Evolutionary conservation across 2,329 filamentous ascomycete species (phyloP).

Genomic region (Fusarium sp.): DNA sequence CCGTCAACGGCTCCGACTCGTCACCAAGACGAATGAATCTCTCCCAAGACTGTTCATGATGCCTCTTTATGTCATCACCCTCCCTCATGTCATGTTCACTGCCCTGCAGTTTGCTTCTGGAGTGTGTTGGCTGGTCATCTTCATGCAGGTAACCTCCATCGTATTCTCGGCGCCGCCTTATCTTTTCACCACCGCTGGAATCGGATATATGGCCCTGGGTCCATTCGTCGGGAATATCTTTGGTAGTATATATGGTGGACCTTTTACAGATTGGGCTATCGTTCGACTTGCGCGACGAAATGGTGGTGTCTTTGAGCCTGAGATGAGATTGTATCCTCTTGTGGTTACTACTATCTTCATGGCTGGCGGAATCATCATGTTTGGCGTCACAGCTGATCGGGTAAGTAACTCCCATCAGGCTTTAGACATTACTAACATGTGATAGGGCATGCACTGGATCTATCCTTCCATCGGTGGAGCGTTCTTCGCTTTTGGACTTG

Average conservation of each 20-base stretch:
- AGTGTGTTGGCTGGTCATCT: slow-evolving; percentile 42
- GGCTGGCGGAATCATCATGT: slow-evolving; percentile 56
- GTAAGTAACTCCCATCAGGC: slow-evolving; percentile 38
- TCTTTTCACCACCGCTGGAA: slow-evolving; percentile 43
- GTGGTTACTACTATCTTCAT: slow-evolving; percentile 50
- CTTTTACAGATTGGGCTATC: slow-evolving; percentile 55
- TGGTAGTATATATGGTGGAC: slow-evolving; percentile 56
- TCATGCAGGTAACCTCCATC: slow-evolving; percentile 50
- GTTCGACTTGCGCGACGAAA: slow-evolving; percentile 55
- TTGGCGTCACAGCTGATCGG: slow-evolving; percentile 53
- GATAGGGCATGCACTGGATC: slow-evolving; percentile 59
- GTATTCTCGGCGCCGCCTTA: slow-evolving; percentile 54
- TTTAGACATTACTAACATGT: neutral
- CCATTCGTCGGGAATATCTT: slow-evolving; percentile 56
- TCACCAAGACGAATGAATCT: slow-evolving; percentile 37
- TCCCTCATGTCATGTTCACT: slow-evolving; percentile 57
- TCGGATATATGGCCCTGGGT: slow-evolving; percentile 49
- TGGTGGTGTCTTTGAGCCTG: slow-evolving; percentile 58
- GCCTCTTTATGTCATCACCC: slow-evolving; percentile 41
- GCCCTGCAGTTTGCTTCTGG: slow-evolving; percentile 55
- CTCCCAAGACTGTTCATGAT: slow-evolving; percentile 37
- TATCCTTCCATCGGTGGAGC: slow-evolving; percentile 54
- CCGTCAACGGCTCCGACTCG: slow-evolving; percentile 36
- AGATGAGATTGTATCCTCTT: slow-evolving; percentile 56
- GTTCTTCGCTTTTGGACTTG: slow-evolving; percentile 55